Conservation (phyloP, 2,329 filamentous ascomycete genomes). For the Aureobasidium uvarum region DNA sequence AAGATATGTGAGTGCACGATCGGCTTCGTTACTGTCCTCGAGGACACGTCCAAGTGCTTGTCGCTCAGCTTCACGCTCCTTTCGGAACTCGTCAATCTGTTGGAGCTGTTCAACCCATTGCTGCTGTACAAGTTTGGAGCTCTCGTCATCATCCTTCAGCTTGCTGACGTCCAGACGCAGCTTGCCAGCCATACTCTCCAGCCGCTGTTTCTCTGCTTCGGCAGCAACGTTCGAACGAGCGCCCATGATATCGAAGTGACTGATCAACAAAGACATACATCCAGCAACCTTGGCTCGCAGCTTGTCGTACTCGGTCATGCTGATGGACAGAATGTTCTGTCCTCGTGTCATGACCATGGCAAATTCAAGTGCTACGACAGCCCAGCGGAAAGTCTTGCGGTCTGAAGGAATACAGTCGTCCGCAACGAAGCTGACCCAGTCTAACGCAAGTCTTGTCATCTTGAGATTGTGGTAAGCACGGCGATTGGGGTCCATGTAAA, state of each 20-base stretch:
- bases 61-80: conserved; percentile 77
- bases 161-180: conserved; percentile 74
- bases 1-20: conserved; percentile 88
- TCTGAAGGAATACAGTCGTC: conserved; percentile 95
- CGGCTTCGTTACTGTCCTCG: conserved; percentile 92
- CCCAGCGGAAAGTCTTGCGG: conserved; percentile 95
- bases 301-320: conserved; percentile 79
- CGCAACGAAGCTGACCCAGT: conserved; percentile 98
- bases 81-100: conserved; percentile 73
- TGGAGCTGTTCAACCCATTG: conserved; percentile 71
- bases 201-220: conserved; percentile 85
- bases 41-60: conserved; percentile 86
- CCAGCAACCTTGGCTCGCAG: conserved; percentile 87
- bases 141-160: conserved; percentile 79
- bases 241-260: conserved; percentile 99
- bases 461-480: conserved; percentile 97
- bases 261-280: conserved; percentile 96
- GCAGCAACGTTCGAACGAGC: conserved; percentile 90
- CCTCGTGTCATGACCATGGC: conserved; percentile 97
- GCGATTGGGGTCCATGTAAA: conserved; percentile 94
- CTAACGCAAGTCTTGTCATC: conserved; percentile 84
- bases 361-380: conserved; percentile 91
- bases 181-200: conserved; percentile 76
- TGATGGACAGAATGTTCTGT: conserved; percentile 86
- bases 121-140: conserved; percentile 68